Conservation (phyloP, 2,329 filamentous ascomycete species). For the Alternaria sp. region DNA sequence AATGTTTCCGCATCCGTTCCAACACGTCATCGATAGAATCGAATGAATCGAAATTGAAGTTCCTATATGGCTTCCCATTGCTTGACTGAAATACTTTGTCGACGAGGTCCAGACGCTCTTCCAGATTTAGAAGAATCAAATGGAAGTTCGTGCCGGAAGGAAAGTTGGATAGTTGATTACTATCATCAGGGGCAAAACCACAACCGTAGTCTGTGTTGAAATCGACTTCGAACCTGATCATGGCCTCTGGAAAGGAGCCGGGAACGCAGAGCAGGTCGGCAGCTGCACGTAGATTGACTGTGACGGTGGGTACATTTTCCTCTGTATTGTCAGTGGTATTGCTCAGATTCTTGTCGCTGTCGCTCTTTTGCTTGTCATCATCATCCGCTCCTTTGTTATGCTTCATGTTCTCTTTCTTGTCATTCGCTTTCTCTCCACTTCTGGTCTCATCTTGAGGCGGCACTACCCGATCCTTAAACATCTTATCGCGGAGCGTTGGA, state of each 20-base stretch:
- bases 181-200: background rate
- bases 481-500: background rate
- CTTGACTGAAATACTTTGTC: background rate
- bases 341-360: background rate
- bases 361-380: background rate
- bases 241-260: background rate
- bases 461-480: background rate
- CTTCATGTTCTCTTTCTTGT: background rate
- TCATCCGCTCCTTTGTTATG: background rate
- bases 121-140: background rate
- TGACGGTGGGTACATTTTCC: background rate
- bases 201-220: background rate
- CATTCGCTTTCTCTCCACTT: background rate
- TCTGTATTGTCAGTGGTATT: background rate
- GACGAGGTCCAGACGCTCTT: rapidly evolving
- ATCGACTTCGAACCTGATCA: background rate
- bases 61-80: rapidly evolving
- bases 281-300: background rate
- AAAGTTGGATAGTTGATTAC: background rate
- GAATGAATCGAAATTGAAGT: background rate
- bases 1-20: background rate
- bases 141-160: background rate
- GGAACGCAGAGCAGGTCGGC: background rate
- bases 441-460: background rate
- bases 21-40: background rate